Conservation (phyloP, 2,329 filamentous ascomycete species). For the Trichoderma breve region DNA sequence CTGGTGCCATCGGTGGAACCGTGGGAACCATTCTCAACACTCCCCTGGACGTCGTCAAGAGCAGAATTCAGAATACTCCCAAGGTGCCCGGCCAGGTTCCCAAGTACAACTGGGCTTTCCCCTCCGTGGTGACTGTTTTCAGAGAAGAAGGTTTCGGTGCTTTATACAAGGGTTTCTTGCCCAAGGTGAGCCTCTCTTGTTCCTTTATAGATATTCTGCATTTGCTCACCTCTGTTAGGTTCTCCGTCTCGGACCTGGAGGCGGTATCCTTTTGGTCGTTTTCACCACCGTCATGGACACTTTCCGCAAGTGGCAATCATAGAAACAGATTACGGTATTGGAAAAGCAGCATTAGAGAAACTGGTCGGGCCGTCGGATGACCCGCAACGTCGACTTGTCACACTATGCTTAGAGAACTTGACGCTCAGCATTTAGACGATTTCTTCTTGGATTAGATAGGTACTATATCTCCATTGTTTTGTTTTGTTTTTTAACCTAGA, state of each 20-base stretch:
- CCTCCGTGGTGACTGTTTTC: constrained; percentile 78
- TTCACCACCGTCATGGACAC: constrained; percentile 91
- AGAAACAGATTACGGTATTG: background rate
- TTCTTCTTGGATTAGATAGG: constrained; percentile 9
- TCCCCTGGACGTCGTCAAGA: constrained; percentile 96
- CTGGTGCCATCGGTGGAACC: constrained; percentile 85
- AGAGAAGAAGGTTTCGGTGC: constrained; percentile 90
- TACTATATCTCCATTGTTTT: background rate
- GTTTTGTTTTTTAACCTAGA: background rate
- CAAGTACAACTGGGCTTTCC: constrained; percentile 99
- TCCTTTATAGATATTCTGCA: background rate
- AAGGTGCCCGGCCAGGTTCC: constrained; percentile 76
- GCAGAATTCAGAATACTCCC: constrained; percentile 90
- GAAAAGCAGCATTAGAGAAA: constrained; percentile 4
- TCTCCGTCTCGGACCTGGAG: constrained; percentile 53
- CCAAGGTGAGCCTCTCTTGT: constrained; percentile 68
- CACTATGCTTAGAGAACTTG: background rate
- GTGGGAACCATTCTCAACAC: constrained; percentile 89
- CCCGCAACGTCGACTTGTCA: background rate
- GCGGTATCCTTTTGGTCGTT: constrained; percentile 74
- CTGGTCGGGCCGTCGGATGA: background rate
- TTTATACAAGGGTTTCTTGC: constrained; percentile 95
- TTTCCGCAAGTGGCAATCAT: constrained; percentile 63
- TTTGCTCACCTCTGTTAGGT: constrained; percentile 31
- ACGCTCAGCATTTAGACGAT: constrained; percentile 10